Conservation (phyloP, 2,329 filamentous ascomycete species). For the Talaromyces sp. region DNA sequence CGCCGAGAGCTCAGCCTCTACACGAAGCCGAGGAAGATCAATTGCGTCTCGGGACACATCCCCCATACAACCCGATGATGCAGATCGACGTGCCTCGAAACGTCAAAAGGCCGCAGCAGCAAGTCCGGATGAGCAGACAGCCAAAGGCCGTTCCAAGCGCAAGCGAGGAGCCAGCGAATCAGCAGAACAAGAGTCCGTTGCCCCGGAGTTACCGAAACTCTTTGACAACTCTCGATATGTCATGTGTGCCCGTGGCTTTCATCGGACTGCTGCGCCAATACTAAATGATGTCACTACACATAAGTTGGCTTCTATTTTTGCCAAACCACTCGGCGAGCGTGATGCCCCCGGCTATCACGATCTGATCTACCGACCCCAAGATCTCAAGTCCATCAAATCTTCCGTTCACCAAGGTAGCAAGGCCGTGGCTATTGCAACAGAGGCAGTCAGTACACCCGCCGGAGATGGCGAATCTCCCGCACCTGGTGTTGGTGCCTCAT, state of each 20-base stretch:
- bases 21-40: conserved; percentile 41
- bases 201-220: conserved; percentile 28
- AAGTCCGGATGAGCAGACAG: conserved; percentile 29
- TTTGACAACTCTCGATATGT: conserved; percentile 40
- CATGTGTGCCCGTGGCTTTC: conserved; percentile 51
- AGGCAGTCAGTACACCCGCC: conserved; percentile 68
- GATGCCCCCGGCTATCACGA: conserved; percentile 76
- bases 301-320: conserved; percentile 78
- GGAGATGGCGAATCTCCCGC: conserved; percentile 58
- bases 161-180: conserved; percentile 43
- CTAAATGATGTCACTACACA: conserved; percentile 77
- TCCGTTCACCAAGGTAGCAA: conserved; percentile 61
- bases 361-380: conserved; percentile 73
- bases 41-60: conserved; percentile 38
- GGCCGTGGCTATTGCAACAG: conserved; percentile 47
- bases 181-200: conserved; percentile 31
- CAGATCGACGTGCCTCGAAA: conserved; percentile 31
- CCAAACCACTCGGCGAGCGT: conserved; percentile 71
- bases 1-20: conserved; percentile 39
- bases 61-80: conserved; percentile 29
- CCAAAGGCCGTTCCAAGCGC: conserved; percentile 40
- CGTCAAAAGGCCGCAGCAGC: conserved; percentile 30
- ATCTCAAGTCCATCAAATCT: conserved; percentile 75
- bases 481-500: conserved; percentile 34
- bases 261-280: conserved; percentile 71